phyloP scores from a whole-genome alignment of 495 filamentous ascomycete genomes.

The Tuber brumale region DNA sequence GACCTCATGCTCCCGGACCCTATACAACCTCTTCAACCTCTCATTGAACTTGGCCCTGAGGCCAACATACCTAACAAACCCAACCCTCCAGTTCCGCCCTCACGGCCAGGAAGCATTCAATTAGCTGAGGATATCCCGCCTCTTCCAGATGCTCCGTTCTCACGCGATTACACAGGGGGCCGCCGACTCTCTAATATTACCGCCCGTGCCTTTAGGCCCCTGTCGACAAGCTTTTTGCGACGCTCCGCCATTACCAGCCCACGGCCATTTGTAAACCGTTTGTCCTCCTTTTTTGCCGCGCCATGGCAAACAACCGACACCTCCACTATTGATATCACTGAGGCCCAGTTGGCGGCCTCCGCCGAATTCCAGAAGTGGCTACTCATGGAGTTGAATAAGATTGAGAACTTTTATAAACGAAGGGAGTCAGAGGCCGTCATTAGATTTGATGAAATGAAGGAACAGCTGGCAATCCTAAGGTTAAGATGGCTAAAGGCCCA shows the following conservation, averaged over 20 bases:
- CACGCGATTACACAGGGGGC: slow-evolving; percentile 9
- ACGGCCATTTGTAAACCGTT: slow-evolving; percentile 31
- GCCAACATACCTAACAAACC: slow-evolving; percentile 7
- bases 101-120: slow-evolving; percentile 5
- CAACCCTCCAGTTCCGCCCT: slow-evolving; percentile 4
- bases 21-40: slow-evolving; percentile 23
- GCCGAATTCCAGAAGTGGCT: slow-evolving; percentile 62
- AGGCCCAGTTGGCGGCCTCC: slow-evolving; percentile 32
- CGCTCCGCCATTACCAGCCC: slow-evolving; percentile 20
- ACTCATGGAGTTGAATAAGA: slow-evolving; percentile 59
- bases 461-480: slow-evolving; percentile 64
- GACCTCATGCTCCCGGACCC: slow-evolving; percentile 34
- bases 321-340: slow-evolving; percentile 20
- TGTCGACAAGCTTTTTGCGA: slow-evolving; percentile 15
- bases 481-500: slow-evolving; percentile 51
- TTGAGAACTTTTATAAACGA: slow-evolving; percentile 60
- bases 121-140: slow-evolving; percentile 8
- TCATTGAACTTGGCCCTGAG: slow-evolving; percentile 21
- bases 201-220: slow-evolving; percentile 4
- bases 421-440: slow-evolving; percentile 60
- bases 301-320: slow-evolving; percentile 1
- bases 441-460: slow-evolving; percentile 54
- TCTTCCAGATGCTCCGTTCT: slow-evolving; percentile 16
- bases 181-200: slow-evolving; percentile 1
- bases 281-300: slow-evolving; percentile 29